phyloP scores from a whole-genome alignment of 2,329 filamentous ascomycete genomes.

The Mycogone perniciosa region DNA sequence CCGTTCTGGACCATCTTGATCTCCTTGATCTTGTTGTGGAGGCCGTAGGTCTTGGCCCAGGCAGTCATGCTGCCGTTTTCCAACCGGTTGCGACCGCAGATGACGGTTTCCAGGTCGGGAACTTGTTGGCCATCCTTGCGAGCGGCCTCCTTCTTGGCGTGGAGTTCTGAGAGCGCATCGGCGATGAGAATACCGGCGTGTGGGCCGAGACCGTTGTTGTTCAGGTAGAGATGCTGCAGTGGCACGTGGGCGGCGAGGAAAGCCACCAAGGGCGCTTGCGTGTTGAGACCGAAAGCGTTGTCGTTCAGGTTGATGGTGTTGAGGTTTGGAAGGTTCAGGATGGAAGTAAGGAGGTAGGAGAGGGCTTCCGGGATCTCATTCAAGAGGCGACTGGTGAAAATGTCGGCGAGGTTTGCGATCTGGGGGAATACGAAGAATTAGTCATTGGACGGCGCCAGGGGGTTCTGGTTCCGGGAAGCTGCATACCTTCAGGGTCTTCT shows the following conservation, averaged over 20 bases:
- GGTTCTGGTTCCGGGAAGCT: not conserved
- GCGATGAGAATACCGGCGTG: conserved; percentile 85
- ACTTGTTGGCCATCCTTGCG: conserved; percentile 65
- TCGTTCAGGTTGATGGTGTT: conserved; percentile 94
- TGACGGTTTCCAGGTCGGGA: conserved; percentile 86
- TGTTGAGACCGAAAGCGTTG: conserved; percentile 96
- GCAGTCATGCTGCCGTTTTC: conserved; percentile 95
- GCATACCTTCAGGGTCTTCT: conserved; percentile 70
- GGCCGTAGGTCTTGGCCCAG: conserved; percentile 82
- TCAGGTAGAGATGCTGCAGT: conserved; percentile 88
- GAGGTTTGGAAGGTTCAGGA: conserved; percentile 79
- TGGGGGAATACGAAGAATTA: conserved; percentile 21
- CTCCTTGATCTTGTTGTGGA: conserved; percentile 73
- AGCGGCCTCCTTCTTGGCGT: conserved; percentile 75
- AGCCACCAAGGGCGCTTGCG: conserved; percentile 82
- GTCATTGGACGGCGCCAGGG: not conserved
- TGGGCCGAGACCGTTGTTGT: conserved; percentile 96
- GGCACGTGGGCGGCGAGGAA: conserved; percentile 86
- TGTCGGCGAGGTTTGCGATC: conserved; percentile 88
- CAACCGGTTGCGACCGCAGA: conserved; percentile 91
- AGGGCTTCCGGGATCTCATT: conserved; percentile 91
- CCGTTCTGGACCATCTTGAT: conserved; percentile 99
- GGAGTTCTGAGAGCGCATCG: conserved; percentile 75
- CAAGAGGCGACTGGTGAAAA: conserved; percentile 91
- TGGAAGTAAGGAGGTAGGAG: conserved; percentile 73